Evolutionary conservation across 2,329 filamentous ascomycete species (phyloP).

Genomic region (Nigrograna mackinnonii): DNA sequence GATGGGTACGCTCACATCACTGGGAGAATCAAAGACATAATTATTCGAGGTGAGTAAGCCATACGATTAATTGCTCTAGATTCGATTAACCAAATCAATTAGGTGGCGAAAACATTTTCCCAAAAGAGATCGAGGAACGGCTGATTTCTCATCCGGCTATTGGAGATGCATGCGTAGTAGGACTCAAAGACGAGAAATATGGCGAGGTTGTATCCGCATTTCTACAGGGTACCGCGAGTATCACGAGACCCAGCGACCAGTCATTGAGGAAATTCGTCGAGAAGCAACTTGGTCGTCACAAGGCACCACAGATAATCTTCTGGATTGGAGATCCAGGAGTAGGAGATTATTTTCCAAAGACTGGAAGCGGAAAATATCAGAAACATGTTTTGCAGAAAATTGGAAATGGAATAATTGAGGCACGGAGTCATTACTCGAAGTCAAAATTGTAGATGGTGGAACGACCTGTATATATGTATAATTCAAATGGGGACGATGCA

Average conservation of each 20-base stretch:
- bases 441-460: too few species aligned
- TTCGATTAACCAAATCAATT: too few species aligned
- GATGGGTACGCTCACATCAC: conserved; percentile 81
- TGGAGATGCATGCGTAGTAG: conserved; percentile 76
- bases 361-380: neutral
- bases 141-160: conserved; percentile 58
- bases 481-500: too few species aligned
- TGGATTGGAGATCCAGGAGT: neutral
- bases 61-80: too few species aligned
- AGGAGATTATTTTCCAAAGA: neutral
- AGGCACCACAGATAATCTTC: neutral
- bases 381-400: too few species aligned
- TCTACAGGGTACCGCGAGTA: neutral
- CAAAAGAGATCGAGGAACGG: conserved; percentile 71
- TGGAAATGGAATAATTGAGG: too few species aligned
- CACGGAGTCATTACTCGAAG: too few species aligned
- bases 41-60: conserved; percentile 67
- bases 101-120: conserved; percentile 80
- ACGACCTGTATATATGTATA: too few species aligned
- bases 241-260: neutral
- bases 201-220: conserved; percentile 77
- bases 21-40: conserved; percentile 82
- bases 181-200: conserved; percentile 74
- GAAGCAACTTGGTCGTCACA: neutral
- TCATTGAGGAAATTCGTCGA: neutral